A percentile compares a stretch with the other conserved stretches of the same genome.
phyloP scores from a whole-genome alignment of 139 green algal genomes.

The Chloropicon primus region DNA sequence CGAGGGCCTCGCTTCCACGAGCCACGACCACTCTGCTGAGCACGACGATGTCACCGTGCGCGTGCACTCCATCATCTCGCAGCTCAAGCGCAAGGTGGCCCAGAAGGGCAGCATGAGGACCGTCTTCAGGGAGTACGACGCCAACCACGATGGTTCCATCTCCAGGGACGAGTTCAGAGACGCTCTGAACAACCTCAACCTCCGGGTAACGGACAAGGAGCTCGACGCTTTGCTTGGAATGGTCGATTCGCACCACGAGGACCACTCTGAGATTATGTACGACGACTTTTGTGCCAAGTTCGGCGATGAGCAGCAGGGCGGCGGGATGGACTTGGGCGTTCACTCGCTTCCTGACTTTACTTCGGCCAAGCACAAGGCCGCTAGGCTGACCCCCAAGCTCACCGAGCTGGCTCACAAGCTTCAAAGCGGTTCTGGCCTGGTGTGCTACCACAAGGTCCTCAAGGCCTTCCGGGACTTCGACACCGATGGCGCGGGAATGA shows the following conservation, averaged over 20 bases:
- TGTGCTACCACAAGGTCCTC: neutral
- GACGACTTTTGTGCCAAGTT: neutral
- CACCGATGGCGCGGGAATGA: neutral
- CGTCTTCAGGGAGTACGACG: neutral
- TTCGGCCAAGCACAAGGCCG: neutral
- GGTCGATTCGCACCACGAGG: neutral
- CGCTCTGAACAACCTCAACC: neutral
- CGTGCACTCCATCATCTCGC: neutral
- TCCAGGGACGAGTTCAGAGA: neutral
- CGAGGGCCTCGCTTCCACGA: too few relatives aligned
- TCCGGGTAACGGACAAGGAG: neutral
- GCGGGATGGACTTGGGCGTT: neutral
- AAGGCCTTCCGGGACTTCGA: neutral
- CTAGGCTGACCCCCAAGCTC: neutral
- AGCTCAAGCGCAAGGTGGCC: neutral
- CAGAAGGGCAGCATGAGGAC: neutral
- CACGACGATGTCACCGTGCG: neutral
- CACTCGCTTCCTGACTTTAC: neutral
- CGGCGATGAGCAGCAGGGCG: neutral
- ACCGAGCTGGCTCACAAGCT: neutral
- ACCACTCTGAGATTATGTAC: neutral
- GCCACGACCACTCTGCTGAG: neutral
- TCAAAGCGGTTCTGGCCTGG: neutral
- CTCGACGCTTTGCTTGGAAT: neutral
- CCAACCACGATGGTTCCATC: neutral